Percentiles rank a stretch among this genome's conserved stretches.
These are phyloP conservation scores for Xylaria flabelliformis DNA, from an alignment of 495 filamentous ascomycete species.

Conservation along the genomic window DNA sequence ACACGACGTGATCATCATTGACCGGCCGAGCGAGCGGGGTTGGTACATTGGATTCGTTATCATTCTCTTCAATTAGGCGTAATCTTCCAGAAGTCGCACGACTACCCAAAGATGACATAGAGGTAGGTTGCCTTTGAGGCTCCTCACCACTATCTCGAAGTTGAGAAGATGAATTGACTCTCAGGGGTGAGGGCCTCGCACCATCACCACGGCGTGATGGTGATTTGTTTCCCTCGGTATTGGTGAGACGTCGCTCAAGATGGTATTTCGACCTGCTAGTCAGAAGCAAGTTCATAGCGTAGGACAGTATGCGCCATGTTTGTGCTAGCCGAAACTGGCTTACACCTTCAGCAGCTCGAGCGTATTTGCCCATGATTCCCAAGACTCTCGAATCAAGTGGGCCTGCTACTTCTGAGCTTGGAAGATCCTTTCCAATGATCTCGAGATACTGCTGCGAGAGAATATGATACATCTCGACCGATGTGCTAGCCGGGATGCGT, in stretches of 20 bases:
- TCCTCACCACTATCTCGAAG: constrained; percentile 36
- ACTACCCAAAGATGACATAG: constrained; percentile 39
- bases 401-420: constrained; percentile 34
- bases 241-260: constrained; percentile 47
- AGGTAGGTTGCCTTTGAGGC: constrained; percentile 46
- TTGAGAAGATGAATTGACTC: constrained; percentile 25
- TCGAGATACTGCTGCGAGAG: constrained; percentile 66
- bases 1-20: constrained; percentile 50
- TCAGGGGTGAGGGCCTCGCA: constrained; percentile 9
- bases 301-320: constrained; percentile 75
- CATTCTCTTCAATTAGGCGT: constrained; percentile 59
- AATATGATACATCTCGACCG: constrained; percentile 61
- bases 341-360: constrained; percentile 63
- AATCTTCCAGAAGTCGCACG: constrained; percentile 39
- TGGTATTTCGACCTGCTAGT: constrained; percentile 64
- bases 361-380: constrained; percentile 66
- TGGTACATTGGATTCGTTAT: constrained; percentile 77
- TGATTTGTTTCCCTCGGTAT: background rate
- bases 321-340: constrained; percentile 70
- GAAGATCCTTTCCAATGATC: constrained; percentile 50
- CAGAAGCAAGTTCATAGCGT: constrained; percentile 66
- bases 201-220: constrained; percentile 10
- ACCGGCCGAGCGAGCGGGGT: constrained; percentile 79
- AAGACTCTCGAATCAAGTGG: constrained; percentile 52
- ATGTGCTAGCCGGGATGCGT: constrained; percentile 61